Base-by-base conservation (phyloP, 768 basidiomycete species). In the Candolleomyces aberdarensis region DNA sequence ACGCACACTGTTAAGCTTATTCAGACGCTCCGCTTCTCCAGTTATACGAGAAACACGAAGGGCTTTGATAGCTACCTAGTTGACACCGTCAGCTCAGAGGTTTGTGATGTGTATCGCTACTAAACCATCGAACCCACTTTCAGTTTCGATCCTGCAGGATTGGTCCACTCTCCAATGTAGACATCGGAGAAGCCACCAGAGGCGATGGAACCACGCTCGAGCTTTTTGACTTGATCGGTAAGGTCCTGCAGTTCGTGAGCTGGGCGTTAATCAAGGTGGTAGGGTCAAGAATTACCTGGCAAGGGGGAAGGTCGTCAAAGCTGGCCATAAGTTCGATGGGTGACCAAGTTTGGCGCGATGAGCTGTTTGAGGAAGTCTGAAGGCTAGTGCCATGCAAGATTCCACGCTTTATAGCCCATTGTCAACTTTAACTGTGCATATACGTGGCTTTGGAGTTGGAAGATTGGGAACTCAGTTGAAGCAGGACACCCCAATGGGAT, bases 11-110 rank as follows among this genome's bases (percentile, higher is more conserved):
- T 20, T 48, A 26, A 56, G 32, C 9, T 54, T 55, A 10, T 47
- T 48, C 14, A 52, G 41, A 17, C n/a, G 15, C 17, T 58, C 51
- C 17, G 8, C n/a, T 1, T 39, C 56, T 10, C 11, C 11, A 36
- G n/a, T 44, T 3, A 43, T 13, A 41, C 56, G 58, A 31, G 61
- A 39, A n/a, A 57, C 61, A 4, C 66, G 62, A 39, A 67, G 63
- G 29, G 63, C 47, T 44, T 67, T 67, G 53, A 67, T 60, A 15
- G 66, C 66, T 17, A 67, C 62, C 66, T 67, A n/a, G 19, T 14
- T 26, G 39, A 15, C 43, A 6, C 36, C 22, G 32, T 31, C 26
- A n/a, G 43, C 11, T 20, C 36, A 36, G 36, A n/a, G 31, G 44
- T 31, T 9, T 14, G 1, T 7, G 19, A 17, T 17, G 17, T 13